Conservation (phyloP, 2,329 filamentous ascomycete genomes). For the Cryoendolithus antarcticus region DNA sequence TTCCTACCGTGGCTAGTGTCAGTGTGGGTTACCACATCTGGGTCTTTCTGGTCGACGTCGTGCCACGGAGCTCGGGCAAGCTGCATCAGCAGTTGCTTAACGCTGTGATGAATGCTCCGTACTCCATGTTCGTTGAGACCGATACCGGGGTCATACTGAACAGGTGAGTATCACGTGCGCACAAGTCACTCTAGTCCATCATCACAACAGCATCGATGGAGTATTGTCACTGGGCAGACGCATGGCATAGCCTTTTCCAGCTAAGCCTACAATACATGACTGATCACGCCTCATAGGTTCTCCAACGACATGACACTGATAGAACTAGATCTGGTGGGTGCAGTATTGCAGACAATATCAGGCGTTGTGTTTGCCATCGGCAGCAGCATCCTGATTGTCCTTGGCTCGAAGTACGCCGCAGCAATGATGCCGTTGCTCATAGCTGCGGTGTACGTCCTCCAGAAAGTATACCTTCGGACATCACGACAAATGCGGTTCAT, state of each 20-base stretch:
- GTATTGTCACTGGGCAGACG: not conserved
- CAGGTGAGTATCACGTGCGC: slow-evolving; percentile 19
- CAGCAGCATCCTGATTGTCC: not conserved
- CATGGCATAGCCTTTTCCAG: slow-evolving; percentile 24
- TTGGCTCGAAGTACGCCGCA: slow-evolving; percentile 21
- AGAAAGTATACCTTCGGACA: slow-evolving; percentile 35
- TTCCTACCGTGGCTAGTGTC: slow-evolving; percentile 8
- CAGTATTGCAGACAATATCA: not conserved
- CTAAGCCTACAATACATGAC: slow-evolving; percentile 30
- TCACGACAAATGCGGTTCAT: slow-evolving; percentile 38
- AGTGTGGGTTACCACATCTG: slow-evolving; percentile 8
- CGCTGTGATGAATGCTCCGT: slow-evolving; percentile 19
- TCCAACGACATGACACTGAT: slow-evolving; percentile 35
- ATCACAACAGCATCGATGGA: slow-evolving; percentile 28
- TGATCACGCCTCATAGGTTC: slow-evolving; percentile 26
- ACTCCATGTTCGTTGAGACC: slow-evolving; percentile 26
- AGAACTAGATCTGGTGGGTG: slow-evolving; percentile 26
- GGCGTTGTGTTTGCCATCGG: not conserved
- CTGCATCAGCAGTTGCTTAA: slow-evolving; percentile 12
- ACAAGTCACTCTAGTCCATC: slow-evolving; percentile 42
- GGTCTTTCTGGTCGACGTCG: slow-evolving; percentile 10
- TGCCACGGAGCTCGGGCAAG: slow-evolving; percentile 8
- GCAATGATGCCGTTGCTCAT: slow-evolving; percentile 24
- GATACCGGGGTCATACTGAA: slow-evolving; percentile 37
- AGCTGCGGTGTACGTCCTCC: slow-evolving; percentile 26